phyloP scores from a whole-genome alignment of 1,284 basidiomycete species.

The Calocybe gambosa region DNA sequence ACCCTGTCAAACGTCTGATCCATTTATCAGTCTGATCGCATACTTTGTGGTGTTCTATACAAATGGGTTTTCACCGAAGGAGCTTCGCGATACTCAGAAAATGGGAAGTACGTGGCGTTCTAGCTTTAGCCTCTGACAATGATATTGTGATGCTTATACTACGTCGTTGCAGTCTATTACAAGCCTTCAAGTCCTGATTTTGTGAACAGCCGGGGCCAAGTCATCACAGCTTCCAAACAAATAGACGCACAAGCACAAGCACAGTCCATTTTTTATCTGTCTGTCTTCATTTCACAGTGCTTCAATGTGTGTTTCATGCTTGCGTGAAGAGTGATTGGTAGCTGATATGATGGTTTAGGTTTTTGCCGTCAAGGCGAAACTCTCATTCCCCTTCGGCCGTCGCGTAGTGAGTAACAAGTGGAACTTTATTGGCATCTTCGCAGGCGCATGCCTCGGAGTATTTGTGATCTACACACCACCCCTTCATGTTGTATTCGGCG shows the following conservation, averaged over 20 bases:
- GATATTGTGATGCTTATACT: neutral
- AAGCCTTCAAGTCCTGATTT: conserved; percentile 46
- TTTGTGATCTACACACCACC: conserved; percentile 68
- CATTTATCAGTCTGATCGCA: conserved; percentile 39
- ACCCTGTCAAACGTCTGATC: neutral
- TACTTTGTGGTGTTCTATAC: conserved; percentile 66
- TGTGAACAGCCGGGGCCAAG: conserved; percentile 44
- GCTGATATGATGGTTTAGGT: conserved; percentile 30
- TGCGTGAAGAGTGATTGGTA: neutral
- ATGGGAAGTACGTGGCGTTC: conserved; percentile 26
- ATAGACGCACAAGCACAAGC: conserved; percentile 55
- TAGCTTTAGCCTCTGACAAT: neutral
- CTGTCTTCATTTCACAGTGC: conserved; percentile 63
- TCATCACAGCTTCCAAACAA: conserved; percentile 41
- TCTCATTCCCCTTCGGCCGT: conserved; percentile 57
- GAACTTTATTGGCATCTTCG: conserved; percentile 62
- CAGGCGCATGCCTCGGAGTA: conserved; percentile 56
- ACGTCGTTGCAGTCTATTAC: conserved; percentile 35
- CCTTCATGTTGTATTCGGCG: conserved; percentile 62
- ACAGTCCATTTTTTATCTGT: conserved; percentile 62
- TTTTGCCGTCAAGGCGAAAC: conserved; percentile 62
- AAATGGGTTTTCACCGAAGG: conserved; percentile 53
- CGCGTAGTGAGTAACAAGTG: conserved; percentile 51
- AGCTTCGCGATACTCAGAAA: conserved; percentile 47
- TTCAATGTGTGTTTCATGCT: conserved; percentile 46